A percentile compares a stretch with the other conserved stretches of the same genome.
These are phyloP conservation scores for Colletotrichum tropicicola DNA, from an alignment of 2,329 filamentous ascomycete genomes.

Conservation along the genomic window DNA sequence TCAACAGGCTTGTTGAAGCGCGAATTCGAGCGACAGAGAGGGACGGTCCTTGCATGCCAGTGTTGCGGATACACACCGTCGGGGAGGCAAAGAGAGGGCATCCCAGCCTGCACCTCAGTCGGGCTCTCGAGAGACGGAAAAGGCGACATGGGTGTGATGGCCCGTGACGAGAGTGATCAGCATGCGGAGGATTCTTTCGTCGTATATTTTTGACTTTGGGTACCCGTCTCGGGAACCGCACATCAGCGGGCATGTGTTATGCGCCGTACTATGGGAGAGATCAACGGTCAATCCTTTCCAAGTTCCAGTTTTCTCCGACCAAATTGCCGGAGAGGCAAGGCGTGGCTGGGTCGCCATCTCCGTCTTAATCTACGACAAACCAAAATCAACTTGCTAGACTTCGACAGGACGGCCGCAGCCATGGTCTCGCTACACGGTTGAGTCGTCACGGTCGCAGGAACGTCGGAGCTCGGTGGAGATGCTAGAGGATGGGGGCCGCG, in stretches of 20 bases:
- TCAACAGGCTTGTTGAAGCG: background rate
- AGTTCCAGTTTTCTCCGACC: conserved; percentile 16
- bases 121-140: too few relatives aligned
- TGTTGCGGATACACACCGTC: background rate
- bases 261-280: background rate
- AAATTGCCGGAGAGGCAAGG: background rate
- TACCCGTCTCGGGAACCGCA: conserved; percentile 12
- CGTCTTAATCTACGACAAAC: too few relatives aligned
- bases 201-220: conserved; percentile 20
- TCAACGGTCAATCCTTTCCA: conserved; percentile 11
- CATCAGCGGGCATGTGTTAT: conserved; percentile 9
- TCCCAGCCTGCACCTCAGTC: too few relatives aligned
- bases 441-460: background rate
- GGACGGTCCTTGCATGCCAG: conserved; percentile 3
- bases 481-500: background rate
- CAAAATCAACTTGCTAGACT: background rate
- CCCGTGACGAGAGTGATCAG: background rate
- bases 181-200: conserved; percentile 13
- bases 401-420: too few relatives aligned
- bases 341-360: too few relatives aligned
- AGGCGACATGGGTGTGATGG: conserved; percentile 1
- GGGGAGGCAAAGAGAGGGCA: background rate
- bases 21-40: conserved; percentile 2
- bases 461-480: conserved; percentile 19
- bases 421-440: background rate